phyloP scores from a whole-genome alignment of 306 rosid genomes.

The Albizia julibrissin region DNA sequence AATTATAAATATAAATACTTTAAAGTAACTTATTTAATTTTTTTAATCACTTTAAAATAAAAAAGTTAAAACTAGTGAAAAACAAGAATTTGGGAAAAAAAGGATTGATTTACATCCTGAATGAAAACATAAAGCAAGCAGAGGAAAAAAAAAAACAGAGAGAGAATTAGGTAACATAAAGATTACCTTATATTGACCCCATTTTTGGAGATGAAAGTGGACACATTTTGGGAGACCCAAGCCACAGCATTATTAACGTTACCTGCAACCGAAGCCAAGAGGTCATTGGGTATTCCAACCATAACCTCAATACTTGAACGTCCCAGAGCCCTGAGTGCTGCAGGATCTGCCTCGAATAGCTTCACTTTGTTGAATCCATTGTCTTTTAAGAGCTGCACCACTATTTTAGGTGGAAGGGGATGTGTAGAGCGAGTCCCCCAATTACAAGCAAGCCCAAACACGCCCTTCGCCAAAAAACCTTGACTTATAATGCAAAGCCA shows the following conservation, averaged over 20 bases:
- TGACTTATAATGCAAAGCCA: slow-evolving; percentile 49
- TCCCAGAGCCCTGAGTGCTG: slow-evolving; percentile 78
- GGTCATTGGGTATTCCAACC: slow-evolving; percentile 91
- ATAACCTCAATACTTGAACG: slow-evolving; percentile 74
- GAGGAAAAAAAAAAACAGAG: neutral
- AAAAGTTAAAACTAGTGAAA: neutral
- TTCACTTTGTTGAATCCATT: slow-evolving; percentile 86
- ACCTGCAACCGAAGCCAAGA: slow-evolving; percentile 64
- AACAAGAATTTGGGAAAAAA: neutral
- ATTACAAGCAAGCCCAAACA: slow-evolving; percentile 64
- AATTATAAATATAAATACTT: too few species aligned
- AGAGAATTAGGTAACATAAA: neutral
- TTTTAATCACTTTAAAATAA: too few species aligned
- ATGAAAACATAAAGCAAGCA: neutral
- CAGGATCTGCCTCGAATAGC: slow-evolving; percentile 87
- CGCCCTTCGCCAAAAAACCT: slow-evolving; percentile 40
- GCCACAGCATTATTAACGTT: slow-evolving; percentile 64
- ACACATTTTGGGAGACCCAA: slow-evolving; percentile 84
- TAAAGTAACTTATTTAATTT: too few species aligned
- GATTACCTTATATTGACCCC: slow-evolving; percentile 77
- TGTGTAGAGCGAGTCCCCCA: slow-evolving; percentile 87
- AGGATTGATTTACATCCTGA: neutral
- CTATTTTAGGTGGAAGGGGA: slow-evolving; percentile 61
- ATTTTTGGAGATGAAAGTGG: slow-evolving; percentile 58
- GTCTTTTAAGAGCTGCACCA: slow-evolving; percentile 75